Percentiles rank a stretch among this genome's conserved stretches.
phyloP scores from a whole-genome alignment of 345 rosid species.

The Linum tenue region DNA sequence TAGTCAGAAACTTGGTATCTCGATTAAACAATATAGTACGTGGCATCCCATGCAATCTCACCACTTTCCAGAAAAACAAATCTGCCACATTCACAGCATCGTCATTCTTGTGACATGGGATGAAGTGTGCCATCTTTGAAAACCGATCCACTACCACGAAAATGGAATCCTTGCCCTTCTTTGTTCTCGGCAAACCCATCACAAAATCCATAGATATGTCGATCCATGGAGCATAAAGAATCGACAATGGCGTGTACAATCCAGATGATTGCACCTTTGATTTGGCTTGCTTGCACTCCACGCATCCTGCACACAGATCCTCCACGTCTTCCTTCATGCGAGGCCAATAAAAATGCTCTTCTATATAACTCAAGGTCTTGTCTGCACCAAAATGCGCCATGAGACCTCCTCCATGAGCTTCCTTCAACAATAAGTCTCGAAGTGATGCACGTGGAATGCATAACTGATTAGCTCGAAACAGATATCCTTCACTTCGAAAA shows the following conservation, averaged over 20 bases:
- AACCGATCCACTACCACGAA: not conserved
- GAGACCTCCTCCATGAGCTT: no score
- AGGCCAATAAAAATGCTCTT: not conserved
- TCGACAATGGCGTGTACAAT: no score
- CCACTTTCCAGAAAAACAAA: not conserved
- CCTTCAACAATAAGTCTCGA: no score
- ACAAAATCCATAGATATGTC: conserved; percentile 7
- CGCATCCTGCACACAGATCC: no score
- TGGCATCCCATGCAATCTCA: no score
- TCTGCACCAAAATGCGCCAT: not conserved
- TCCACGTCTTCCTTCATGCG: no score
- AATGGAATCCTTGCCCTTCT: not conserved
- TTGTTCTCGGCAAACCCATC: not conserved
- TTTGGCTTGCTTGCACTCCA: no score
- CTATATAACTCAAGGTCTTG: not conserved
- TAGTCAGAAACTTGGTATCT: not conserved
- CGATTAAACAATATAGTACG: not conserved
- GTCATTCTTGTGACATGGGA: not conserved
- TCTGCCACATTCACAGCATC: not conserved
- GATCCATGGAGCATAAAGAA: no score
- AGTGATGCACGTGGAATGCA: no score
- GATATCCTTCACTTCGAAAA: no score
- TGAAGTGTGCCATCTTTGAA: conserved; percentile 2
- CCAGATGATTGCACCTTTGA: no score
- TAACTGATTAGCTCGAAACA: no score